Evolutionary conservation across 176 grass and related monocot species (phyloP).

Genomic region (Juncus effusus): DNA sequence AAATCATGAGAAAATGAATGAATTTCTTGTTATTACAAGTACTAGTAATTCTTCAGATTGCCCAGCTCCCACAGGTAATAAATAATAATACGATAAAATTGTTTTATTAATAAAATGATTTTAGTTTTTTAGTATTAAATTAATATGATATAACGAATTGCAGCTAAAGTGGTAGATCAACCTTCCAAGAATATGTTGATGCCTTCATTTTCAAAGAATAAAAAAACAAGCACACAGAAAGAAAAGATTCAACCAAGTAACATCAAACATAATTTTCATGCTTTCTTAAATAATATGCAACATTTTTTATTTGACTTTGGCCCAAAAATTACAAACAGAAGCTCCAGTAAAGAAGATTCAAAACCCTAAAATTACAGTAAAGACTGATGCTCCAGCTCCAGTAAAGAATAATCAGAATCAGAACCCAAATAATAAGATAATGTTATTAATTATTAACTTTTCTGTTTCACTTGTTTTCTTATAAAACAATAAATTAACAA

Average conservation of each 20-base stretch:
- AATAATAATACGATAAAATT: no score
- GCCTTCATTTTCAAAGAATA: conserved; percentile 52
- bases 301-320: conserved; percentile 7
- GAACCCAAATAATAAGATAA: no score
- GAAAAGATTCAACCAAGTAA: conserved; percentile 33
- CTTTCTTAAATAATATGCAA: neutral
- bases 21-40: neutral
- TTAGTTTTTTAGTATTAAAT: neutral
- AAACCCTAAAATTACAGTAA: neutral
- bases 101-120: no score
- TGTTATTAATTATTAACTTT: no score
- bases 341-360: conserved; percentile 26
- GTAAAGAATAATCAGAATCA: no score
- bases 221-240: conserved; percentile 32
- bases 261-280: neutral
- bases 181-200: conserved; percentile 1
- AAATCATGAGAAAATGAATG: conserved; percentile 19
- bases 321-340: conserved; percentile 14
- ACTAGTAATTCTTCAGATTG: conserved; percentile 5
- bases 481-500: no score
- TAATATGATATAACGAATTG: conserved; percentile 15
- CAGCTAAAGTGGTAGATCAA: conserved; percentile 28
- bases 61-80: neutral
- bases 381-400: no score
- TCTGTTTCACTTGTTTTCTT: no score